Percentiles rank a stretch among this genome's conserved stretches.
Evolutionary conservation across 306 rosid species (phyloP).

Genomic region (Lathyrus oleraceus): DNA sequence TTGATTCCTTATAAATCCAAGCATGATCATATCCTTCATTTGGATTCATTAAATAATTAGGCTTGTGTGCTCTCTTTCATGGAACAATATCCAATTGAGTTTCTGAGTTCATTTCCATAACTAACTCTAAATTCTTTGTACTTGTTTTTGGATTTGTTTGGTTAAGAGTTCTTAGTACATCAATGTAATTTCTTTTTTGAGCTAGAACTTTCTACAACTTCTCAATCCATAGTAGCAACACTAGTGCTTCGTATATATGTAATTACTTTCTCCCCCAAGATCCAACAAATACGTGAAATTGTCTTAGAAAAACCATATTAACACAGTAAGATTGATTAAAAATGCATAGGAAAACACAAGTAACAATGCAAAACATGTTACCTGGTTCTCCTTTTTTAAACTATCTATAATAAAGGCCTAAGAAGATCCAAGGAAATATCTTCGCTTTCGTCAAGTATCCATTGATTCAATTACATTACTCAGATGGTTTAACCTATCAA

Average conservation of each 20-base stretch:
- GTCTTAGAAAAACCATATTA: conserved; percentile 48
- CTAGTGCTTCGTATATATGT: conserved; percentile 27
- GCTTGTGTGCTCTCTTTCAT: conserved; percentile 67
- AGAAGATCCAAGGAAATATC: conserved; percentile 64
- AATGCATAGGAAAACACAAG: conserved; percentile 7
- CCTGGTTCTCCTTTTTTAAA: conserved; percentile 64
- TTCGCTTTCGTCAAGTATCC: conserved; percentile 70
- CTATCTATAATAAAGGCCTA: conserved; percentile 57
- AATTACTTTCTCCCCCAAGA: conserved; percentile 66
- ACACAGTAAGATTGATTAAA: not conserved
- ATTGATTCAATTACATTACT: conserved; percentile 48
- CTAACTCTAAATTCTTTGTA: conserved; percentile 31
- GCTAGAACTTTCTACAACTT: conserved; percentile 17
- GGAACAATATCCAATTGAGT: conserved; percentile 42
- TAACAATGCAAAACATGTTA: conserved; percentile 23
- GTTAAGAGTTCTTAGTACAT: conserved; percentile 39
- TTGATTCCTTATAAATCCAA: no score
- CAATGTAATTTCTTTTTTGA: conserved; percentile 36
- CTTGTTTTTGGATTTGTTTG: conserved; percentile 25
- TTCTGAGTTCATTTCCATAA: conserved; percentile 36
- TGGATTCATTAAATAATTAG: conserved; percentile 68
- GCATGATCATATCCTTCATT: conserved; percentile 72
- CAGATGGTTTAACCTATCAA: conserved; percentile 62
- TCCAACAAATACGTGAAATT: conserved; percentile 56
- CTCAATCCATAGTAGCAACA: conserved; percentile 33